Base-by-base conservation (phyloP, 345 rosid species). In the Clarkia xantiana region DNA sequence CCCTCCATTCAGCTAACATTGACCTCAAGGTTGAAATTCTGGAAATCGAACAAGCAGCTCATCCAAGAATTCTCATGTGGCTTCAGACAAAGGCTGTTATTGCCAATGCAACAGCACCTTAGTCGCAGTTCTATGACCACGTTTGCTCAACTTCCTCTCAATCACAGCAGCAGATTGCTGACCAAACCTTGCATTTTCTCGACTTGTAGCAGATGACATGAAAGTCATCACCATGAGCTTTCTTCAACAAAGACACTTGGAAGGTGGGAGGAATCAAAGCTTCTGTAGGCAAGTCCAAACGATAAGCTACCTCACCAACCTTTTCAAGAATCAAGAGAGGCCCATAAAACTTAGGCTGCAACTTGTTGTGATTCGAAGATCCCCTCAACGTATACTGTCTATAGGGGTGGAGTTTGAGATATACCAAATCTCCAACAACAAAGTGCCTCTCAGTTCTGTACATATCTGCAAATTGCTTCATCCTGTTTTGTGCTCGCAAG, bases 321-420 rank as follows among this genome's bases (percentile, higher is more conserved):
- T 12, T 38, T 9, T 10, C 45, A 8, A 52, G 14, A 0, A 57
- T 22, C 34, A 11, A 2, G 19, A 14, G 48, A 0, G 61, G 54
- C 4, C 61, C 61, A 57, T 14, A 57, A 39, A 1, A 48, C 36
- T 15, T 46, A 1, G 54, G 39, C 0, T 36, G 13, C 3, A 57
- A 46, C 54, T 57, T 57, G 0, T 13, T 22, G 12, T 1, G 2
- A 0, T 3, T 14, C 1, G 11, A 2, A 2, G 2, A 1, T 2
- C 16, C n/a, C n/a, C 47, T 11, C 0, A 17, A 5, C 11, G 0
- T 0, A 4, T 48, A 46, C 13, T 38, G 18, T n/a, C n/a, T n/a
- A 19, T 57, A 57, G 9, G 61, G 41, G 1, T 46, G 53, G 3
- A 53, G 19, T 10, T 53, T 40, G 10, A 53, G 41, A 0, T 1